A percentile compares a stretch with the other conserved stretches of the same genome.
phyloP scores from a whole-genome alignment of 2,329 filamentous ascomycete species.

The Fusarium robinianum region DNA sequence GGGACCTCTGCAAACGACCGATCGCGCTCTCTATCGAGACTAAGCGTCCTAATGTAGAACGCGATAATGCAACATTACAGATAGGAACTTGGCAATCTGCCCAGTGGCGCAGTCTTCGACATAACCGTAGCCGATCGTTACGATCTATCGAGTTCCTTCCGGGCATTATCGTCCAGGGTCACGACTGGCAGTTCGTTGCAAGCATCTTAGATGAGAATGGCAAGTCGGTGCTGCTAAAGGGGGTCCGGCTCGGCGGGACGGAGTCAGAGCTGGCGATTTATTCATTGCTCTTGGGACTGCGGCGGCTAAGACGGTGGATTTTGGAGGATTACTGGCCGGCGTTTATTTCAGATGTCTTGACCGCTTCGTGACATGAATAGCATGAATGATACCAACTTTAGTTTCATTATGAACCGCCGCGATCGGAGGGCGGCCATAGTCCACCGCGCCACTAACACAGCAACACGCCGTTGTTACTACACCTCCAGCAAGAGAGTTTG shows the following conservation, averaged over 20 bases:
- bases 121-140: not conserved
- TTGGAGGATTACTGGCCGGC: constrained; percentile 18
- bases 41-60: constrained; percentile 18
- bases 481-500: too few species aligned
- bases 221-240: constrained; percentile 9
- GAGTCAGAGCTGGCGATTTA: constrained; percentile 19
- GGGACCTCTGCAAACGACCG: constrained; percentile 16
- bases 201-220: constrained; percentile 15
- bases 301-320: constrained; percentile 12
- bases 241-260: constrained; percentile 14
- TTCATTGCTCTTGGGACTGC: constrained; percentile 14
- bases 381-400: too few species aligned
- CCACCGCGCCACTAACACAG: too few species aligned
- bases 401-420: too few species aligned
- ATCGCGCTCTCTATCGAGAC: constrained; percentile 29
- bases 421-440: too few species aligned
- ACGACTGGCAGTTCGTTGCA: constrained; percentile 27
- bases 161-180: constrained; percentile 25
- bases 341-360: constrained; percentile 13
- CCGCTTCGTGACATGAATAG: not conserved
- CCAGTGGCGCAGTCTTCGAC: constrained; percentile 23
- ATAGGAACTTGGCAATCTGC: constrained; percentile 28
- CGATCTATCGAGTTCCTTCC: constrained; percentile 23
- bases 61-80: constrained; percentile 20
- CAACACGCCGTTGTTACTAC: too few species aligned